phyloP scores from a whole-genome alignment of 176 grass and related monocot genomes.

The Puccinellia tenuiflora region DNA sequence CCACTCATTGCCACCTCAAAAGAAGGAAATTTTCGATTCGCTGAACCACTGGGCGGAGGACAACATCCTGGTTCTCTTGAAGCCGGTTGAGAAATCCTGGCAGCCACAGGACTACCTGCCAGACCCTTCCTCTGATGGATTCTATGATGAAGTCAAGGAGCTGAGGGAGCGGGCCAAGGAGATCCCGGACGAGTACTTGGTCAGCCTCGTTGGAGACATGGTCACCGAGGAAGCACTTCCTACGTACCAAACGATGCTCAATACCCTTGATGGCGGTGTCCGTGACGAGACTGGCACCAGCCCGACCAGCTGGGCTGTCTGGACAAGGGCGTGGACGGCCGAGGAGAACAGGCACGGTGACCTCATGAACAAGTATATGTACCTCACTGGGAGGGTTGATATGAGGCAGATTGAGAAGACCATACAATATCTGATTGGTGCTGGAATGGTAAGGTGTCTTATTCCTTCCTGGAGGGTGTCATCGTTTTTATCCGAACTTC shows the following conservation, averaged over 20 bases:
- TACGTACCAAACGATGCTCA: neutral
- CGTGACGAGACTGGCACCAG: neutral
- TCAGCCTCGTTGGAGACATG: neutral
- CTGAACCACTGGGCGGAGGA: neutral
- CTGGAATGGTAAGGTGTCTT: conserved; percentile 2
- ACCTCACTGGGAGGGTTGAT: neutral
- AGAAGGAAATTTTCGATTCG: conserved; percentile 1
- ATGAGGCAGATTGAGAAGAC: neutral
- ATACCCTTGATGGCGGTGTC: neutral
- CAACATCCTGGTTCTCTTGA: neutral
- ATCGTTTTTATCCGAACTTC: neutral
- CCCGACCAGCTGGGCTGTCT: neutral
- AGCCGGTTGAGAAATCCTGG: neutral
- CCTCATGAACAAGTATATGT: neutral
- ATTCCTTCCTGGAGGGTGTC: neutral
- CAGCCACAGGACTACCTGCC: neutral
- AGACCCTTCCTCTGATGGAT: neutral
- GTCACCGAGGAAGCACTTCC: neutral
- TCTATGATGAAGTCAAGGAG: neutral
- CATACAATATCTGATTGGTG: neutral
- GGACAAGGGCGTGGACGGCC: neutral
- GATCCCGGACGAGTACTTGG: neutral
- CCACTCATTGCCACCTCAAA: neutral
- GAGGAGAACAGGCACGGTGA: neutral
- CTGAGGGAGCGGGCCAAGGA: neutral